Percentiles rank a stretch among this genome's conserved stretches.
phyloP scores from a whole-genome alignment of 2,329 filamentous ascomycete genomes.

The Aspergillus brunneoviolaceus region DNA sequence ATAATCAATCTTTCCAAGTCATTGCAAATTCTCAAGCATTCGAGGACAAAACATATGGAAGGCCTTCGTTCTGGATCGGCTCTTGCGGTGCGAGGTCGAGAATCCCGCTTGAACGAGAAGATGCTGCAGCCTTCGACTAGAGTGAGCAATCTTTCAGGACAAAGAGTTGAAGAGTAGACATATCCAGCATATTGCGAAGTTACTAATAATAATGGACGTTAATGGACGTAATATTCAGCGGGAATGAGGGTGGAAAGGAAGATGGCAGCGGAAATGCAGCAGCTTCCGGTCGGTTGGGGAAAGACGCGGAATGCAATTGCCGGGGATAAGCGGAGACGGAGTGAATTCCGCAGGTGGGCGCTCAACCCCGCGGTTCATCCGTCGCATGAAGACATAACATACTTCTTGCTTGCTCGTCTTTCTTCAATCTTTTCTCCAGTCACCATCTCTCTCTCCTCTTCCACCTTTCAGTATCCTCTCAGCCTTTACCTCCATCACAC shows the following conservation, averaged over 20 bases:
- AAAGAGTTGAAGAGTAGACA: too few relatives aligned
- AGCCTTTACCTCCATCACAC: slow-evolving; percentile 13
- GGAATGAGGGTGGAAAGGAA: neutral
- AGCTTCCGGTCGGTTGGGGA: neutral
- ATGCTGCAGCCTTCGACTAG: too few relatives aligned
- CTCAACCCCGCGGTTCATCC: neutral
- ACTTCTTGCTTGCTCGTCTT: too few relatives aligned
- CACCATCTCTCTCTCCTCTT: neutral
- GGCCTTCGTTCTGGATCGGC: too few relatives aligned
- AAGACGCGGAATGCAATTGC: slow-evolving; percentile 17
- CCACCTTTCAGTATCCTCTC: neutral
- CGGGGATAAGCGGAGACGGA: slow-evolving; percentile 20
- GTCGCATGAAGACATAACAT: neutral
- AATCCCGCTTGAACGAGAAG: too few relatives aligned
- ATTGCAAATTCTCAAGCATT: too few relatives aligned
- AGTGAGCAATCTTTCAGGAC: too few relatives aligned
- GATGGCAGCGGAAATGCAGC: neutral
- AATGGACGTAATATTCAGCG: neutral
- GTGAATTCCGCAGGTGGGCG: slow-evolving; percentile 6
- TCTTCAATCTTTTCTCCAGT: neutral
- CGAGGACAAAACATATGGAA: accelerated
- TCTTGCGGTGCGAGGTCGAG: too few relatives aligned
- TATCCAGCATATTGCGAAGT: too few relatives aligned
- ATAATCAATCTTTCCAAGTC: too few relatives aligned
- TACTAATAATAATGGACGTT: too few relatives aligned